These are phyloP conservation scores for Paradendryphiella salina DNA, from an alignment of 2,329 filamentous ascomycete genomes.

Conservation along the genomic window DNA sequence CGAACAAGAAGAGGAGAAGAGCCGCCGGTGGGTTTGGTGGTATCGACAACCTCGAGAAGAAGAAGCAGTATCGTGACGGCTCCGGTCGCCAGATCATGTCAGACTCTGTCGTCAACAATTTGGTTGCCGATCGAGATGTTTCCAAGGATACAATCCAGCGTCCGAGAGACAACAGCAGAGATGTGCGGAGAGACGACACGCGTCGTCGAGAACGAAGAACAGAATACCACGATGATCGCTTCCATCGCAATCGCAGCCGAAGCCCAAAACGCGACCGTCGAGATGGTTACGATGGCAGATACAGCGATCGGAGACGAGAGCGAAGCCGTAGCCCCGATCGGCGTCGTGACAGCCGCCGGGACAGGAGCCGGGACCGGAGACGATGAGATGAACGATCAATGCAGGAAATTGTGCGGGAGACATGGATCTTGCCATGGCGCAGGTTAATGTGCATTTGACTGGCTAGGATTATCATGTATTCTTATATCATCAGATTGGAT, in stretches of 20 bases:
- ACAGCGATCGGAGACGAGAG: constrained; percentile 32
- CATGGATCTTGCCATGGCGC: neutral
- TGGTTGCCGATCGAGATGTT: constrained; percentile 35
- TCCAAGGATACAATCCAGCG: constrained; percentile 15
- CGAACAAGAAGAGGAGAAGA: constrained; percentile 75
- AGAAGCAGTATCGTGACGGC: constrained; percentile 70
- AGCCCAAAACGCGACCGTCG: constrained; percentile 39
- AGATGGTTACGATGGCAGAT: constrained; percentile 38
- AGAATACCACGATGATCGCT: constrained; percentile 46
- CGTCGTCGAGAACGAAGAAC: constrained; percentile 35
- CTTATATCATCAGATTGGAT: neutral
- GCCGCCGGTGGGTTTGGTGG: constrained; percentile 81
- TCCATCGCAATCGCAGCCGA: constrained; percentile 45
- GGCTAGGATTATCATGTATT: constrained; percentile 1
- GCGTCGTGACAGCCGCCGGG: constrained; percentile 42
- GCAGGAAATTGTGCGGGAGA: neutral
- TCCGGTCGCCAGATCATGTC: constrained; percentile 34
- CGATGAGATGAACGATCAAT: constrained; percentile 14
- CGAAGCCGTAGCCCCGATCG: constrained; percentile 37
- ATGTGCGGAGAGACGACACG: constrained; percentile 48
- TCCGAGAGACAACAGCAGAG: constrained; percentile 17
- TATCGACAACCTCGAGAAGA: constrained; percentile 83
- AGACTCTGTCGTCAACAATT: constrained; percentile 40
- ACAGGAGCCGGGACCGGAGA: constrained; percentile 45
- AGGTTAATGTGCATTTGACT: neutral